A percentile compares a stretch with the other conserved stretches of the same genome.
phyloP scores from a whole-genome alignment of 2,329 filamentous ascomycete species.

The Talaromyces marneffei region DNA sequence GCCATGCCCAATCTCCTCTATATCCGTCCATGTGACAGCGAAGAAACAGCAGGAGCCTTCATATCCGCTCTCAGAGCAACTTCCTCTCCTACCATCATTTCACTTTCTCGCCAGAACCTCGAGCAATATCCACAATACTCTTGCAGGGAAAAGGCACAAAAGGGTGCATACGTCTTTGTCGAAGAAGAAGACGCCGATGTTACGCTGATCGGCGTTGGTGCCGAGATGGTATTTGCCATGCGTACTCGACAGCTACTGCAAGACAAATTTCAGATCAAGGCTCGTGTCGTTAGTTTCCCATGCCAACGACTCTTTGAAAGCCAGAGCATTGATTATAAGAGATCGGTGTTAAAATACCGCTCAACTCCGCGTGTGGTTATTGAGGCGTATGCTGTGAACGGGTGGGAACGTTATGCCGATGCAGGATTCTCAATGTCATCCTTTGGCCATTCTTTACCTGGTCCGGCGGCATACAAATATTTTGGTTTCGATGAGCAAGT shows the following conservation, averaged over 20 bases:
- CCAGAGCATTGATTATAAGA: conserved; percentile 43
- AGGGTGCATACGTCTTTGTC: conserved; percentile 40
- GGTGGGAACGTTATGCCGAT: conserved; percentile 51
- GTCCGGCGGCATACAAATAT: conserved; percentile 22
- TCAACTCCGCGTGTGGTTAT: conserved; percentile 43
- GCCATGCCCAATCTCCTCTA: conserved; percentile 59
- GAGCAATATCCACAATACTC: conserved; percentile 34
- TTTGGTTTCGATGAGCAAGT: conserved; percentile 20
- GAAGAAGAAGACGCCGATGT: conserved; percentile 34
- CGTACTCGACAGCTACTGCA: conserved; percentile 41
- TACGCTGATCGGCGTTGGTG: conserved; percentile 48
- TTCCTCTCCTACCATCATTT: conserved; percentile 40
- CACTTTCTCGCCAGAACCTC: conserved; percentile 39
- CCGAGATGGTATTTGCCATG: conserved; percentile 46
- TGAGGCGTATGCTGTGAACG: conserved; percentile 46
- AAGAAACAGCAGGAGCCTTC: conserved; percentile 48
- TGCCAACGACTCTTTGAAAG: conserved; percentile 47
- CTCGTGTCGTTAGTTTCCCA: conserved; percentile 47
- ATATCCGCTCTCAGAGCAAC: conserved; percentile 37
- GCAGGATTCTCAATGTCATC: conserved; percentile 42
- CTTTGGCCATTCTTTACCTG: conserved; percentile 34
- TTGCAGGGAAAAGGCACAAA: conserved; percentile 32
- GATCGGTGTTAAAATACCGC: conserved; percentile 36
- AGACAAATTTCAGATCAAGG: conserved; percentile 30
- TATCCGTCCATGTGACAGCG: conserved; percentile 54